Evolutionary conservation across 169 alveolate species (phyloP).

Genomic region (Eimeria tenella): DNA sequence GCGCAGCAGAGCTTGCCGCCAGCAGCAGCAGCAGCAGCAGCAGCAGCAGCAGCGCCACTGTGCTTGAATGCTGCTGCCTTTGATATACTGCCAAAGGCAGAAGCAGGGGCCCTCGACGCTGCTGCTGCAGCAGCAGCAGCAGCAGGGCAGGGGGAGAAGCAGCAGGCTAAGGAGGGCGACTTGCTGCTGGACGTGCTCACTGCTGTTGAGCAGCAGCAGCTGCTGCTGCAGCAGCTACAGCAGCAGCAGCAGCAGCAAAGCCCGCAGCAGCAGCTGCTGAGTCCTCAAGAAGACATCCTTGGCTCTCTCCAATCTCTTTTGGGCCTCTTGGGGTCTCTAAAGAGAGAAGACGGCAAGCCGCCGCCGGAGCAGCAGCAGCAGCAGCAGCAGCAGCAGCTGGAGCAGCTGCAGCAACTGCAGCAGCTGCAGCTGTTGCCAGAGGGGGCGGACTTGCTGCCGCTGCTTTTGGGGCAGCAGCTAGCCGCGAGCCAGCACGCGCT

Average conservation of each 20-base stretch:
- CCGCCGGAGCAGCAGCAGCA: not conserved
- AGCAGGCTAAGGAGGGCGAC: not conserved
- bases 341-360: not conserved
- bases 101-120: too few species aligned
- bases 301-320: not conserved
- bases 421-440: not conserved
- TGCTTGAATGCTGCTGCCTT: not conserved
- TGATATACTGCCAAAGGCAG: too few species aligned
- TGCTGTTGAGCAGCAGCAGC: not conserved
- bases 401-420: not conserved
- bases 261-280: not conserved
- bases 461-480: too few species aligned
- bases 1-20: not conserved
- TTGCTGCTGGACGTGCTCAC: slow-evolving; percentile 3
- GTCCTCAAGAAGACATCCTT: not conserved
- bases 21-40: not conserved
- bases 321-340: not conserved
- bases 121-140: slow-evolving; percentile 20
- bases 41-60: too few species aligned
- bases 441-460: too few species aligned
- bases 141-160: not conserved
- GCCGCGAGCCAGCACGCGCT: too few species aligned
- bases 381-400: not conserved
- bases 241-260: slow-evolving; percentile 4
- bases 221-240: slow-evolving; percentile 38